Conservation (phyloP, 371 early-diverging fungal genomes). For the Fennellomyces sp. region DNA sequence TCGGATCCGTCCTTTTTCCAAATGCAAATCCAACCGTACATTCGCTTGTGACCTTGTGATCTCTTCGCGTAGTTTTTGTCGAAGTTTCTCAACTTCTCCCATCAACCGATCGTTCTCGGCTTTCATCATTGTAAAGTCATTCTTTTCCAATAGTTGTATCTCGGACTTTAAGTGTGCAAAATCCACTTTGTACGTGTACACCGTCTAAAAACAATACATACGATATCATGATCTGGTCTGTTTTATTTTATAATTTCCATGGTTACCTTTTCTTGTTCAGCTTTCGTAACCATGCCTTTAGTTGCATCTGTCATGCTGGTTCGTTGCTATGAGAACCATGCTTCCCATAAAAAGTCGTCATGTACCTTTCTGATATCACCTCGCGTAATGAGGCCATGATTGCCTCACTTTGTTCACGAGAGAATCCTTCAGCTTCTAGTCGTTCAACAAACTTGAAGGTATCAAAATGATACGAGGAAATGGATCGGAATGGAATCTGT, state of each 20-base stretch:
- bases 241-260: neutral
- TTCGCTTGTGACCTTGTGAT: conserved; percentile 84
- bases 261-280: conserved; percentile 82
- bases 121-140: conserved; percentile 86
- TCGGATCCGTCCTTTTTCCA: conserved; percentile 89
- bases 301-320: conserved; percentile 61
- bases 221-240: neutral
- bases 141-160: conserved; percentile 87
- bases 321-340: neutral
- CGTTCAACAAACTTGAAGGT: conserved; percentile 79
- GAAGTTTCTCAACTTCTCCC: conserved; percentile 80
- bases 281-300: conserved; percentile 73
- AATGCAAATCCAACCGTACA: conserved; percentile 84
- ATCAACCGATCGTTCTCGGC: conserved; percentile 82
- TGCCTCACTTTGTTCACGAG: conserved; percentile 77
- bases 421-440: conserved; percentile 77
- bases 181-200: conserved; percentile 91
- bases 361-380: conserved; percentile 78
- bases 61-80: conserved; percentile 82
- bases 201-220: conserved; percentile 43
- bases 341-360: neutral
- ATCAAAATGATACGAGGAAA: conserved; percentile 65
- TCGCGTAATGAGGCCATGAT: conserved; percentile 75
- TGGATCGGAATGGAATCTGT: neutral
- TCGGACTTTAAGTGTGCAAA: conserved; percentile 90